Conservation (phyloP, 768 basidiomycete genomes). For the Xerocomellus dryophilus region DNA sequence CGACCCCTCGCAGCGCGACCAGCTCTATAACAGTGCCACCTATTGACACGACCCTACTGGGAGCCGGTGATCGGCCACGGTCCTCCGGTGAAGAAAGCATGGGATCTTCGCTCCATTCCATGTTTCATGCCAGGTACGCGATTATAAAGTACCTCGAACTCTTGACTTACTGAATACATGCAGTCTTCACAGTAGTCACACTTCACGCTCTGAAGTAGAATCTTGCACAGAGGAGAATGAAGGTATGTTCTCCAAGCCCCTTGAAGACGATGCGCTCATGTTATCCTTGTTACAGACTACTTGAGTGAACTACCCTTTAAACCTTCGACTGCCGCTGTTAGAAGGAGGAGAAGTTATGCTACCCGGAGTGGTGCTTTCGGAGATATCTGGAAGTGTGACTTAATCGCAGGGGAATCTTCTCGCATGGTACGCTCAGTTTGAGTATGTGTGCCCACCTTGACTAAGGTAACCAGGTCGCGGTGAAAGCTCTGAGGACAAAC, state of each 20-base stretch:
- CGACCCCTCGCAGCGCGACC: slow-evolving; percentile 2
- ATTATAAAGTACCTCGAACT: background rate
- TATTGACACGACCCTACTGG: background rate
- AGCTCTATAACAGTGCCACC: background rate
- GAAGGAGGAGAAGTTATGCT: slow-evolving; percentile 5
- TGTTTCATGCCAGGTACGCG: slow-evolving; percentile 8
- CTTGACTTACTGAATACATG: background rate
- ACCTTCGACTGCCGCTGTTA: background rate
- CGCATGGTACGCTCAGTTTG: slow-evolving; percentile 3
- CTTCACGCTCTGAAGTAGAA: slow-evolving; percentile 11
- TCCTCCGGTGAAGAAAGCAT: background rate
- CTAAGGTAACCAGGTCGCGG: slow-evolving; percentile 15
- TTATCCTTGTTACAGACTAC: background rate
- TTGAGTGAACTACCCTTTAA: slow-evolving; percentile 7
- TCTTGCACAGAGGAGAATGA: slow-evolving; percentile 4
- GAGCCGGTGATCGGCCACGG: background rate
- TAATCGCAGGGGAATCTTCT: slow-evolving; percentile 3
- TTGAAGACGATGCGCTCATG: background rate
- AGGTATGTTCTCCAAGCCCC: background rate
- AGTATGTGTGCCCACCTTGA: background rate
- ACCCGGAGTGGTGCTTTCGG: slow-evolving; percentile 15
- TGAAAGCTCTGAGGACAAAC: slow-evolving; percentile 15
- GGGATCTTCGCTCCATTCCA: slow-evolving; percentile 2
- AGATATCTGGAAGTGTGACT: slow-evolving; percentile 26
- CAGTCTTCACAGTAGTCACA: slow-evolving; percentile 14